Evolutionary conservation across 805 yeast genomes (phyloP).

Genomic region (Kazachstania kunashirensis): DNA sequence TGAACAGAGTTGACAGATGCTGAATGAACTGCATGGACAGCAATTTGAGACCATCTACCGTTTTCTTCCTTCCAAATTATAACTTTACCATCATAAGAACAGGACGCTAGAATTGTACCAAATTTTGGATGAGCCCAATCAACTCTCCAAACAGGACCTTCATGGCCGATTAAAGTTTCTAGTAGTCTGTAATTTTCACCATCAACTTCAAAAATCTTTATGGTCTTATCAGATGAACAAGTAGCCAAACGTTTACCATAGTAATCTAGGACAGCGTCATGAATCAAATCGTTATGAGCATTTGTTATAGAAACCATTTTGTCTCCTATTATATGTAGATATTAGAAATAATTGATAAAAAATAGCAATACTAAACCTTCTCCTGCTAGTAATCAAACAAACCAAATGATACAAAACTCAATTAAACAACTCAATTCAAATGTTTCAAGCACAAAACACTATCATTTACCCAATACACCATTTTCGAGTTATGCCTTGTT

Average conservation of each 20-base stretch:
- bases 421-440: too few species aligned
- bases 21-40: constrained; percentile 79
- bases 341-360: too few species aligned
- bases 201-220: constrained; percentile 84
- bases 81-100: constrained; percentile 92
- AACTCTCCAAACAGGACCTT: constrained; percentile 98
- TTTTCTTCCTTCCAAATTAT: constrained; percentile 92
- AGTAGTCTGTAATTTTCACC: constrained; percentile 73
- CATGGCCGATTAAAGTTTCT: constrained; percentile 86
- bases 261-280: constrained; percentile 94
- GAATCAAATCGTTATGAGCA: constrained; percentile 87
- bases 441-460: too few species aligned
- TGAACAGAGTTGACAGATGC: constrained; percentile 90
- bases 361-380: too few species aligned
- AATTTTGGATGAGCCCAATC: constrained; percentile 99
- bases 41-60: constrained; percentile 77
- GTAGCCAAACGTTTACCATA: constrained; percentile 95
- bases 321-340: background rate
- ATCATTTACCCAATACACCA: too few species aligned
- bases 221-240: constrained; percentile 91
- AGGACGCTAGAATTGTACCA: constrained; percentile 88
- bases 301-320: constrained; percentile 71
- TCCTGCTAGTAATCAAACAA: too few species aligned
- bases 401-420: too few species aligned
- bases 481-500: too few species aligned